Percentiles rank a stretch among this genome's conserved stretches.
Evolutionary conservation across 2,329 filamentous ascomycete species (phyloP).

Genomic region (Colletotrichum incanum): DNA sequence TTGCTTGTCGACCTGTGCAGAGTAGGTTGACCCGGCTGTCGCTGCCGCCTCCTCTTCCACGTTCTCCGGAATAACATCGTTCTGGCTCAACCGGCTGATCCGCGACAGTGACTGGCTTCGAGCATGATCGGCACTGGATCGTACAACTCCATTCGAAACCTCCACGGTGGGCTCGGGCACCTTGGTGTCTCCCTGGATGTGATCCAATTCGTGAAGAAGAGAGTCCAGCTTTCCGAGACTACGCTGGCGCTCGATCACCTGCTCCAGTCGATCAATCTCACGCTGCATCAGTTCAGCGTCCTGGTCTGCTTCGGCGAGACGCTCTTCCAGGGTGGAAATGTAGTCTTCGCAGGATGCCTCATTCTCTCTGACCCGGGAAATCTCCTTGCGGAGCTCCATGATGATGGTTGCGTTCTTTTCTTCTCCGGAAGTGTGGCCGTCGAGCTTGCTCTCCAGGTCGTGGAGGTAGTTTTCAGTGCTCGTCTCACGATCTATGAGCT

Average conservation of each 20-base stretch:
- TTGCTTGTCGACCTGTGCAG: slow-evolving; percentile 49
- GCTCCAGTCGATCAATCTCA: slow-evolving; percentile 93
- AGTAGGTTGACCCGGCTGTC: slow-evolving; percentile 36
- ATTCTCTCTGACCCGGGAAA: slow-evolving; percentile 88
- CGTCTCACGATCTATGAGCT: slow-evolving; percentile 90
- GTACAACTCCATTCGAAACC: slow-evolving; percentile 58
- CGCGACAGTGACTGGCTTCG: slow-evolving; percentile 57
- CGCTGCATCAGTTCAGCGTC: slow-evolving; percentile 97
- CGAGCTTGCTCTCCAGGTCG: slow-evolving; percentile 90
- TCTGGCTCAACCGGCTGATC: slow-evolving; percentile 68
- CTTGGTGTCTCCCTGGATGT: slow-evolving; percentile 75
- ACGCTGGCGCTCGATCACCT: slow-evolving; percentile 94
- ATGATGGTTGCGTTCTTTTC: slow-evolving; percentile 93
- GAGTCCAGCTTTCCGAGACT: slow-evolving; percentile 96
- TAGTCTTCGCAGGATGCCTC: slow-evolving; percentile 95
- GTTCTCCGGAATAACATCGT: slow-evolving; percentile 69
- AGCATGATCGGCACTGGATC: slow-evolving; percentile 66
- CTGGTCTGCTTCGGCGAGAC: slow-evolving; percentile 94
- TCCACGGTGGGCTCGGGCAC: slow-evolving; percentile 56
- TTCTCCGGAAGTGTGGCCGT: slow-evolving; percentile 91
- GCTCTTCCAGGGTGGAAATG: slow-evolving; percentile 95
- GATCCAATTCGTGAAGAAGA: slow-evolving; percentile 90
- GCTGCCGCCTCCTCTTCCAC: slow-evolving; percentile 57
- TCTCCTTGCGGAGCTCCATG: slow-evolving; percentile 90
- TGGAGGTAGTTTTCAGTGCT: slow-evolving; percentile 95